Base-by-base conservation (phyloP, 306 rosid species). In the Pyrus pyrifolia region DNA sequence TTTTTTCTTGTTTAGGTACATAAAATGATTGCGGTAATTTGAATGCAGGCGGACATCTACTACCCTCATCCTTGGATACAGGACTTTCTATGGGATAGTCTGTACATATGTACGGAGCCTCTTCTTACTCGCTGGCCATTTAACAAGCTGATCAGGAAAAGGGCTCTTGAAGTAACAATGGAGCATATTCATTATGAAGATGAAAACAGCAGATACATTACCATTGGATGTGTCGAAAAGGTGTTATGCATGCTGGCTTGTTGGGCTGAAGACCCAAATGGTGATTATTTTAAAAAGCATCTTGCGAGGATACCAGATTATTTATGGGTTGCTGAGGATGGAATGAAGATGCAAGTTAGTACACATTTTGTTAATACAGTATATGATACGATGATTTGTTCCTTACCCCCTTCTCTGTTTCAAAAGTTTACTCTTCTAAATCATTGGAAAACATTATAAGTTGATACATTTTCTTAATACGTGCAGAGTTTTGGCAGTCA, bases 141-240 rank as follows among this genome's bases (percentile, higher is more conserved):
- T 35, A 35, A 35, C 40, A 35, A 35, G 40, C 2, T 35, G 8
- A 35, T 35, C 40, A 35, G 40, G 40, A 6, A 35, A 35, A 35
- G 40, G 40, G 9, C 40, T 35, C 40, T 35, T 0, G 40, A 35
- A 35, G 40, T 35, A 35, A 35, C 40, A 35, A 35, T 35, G 40
- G 2, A 35, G 40, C 40, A 35, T 6, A 35, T 35, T 35, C 40
- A 35, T 35, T 35, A 92, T n/a, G 93, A 88, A 73, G 93, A 91
- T 76, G 93, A 87, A 63, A 85, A 57, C 31, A 87, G 89, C 44
- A 86, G 96, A 73, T 92, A 88, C 62, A 81, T 92, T 10, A 88
- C 91, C 40, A 86, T 88, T 13, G 91, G 88, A 15, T 81, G 91
- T 3, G 88, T 88, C 0, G 89, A 90, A 81, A 92, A 92, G 89